A percentile compares a stretch with the other conserved stretches of the same genome.
Conservation (phyloP, 805 yeast genomes). For the Candida qinlingensis region DNA sequence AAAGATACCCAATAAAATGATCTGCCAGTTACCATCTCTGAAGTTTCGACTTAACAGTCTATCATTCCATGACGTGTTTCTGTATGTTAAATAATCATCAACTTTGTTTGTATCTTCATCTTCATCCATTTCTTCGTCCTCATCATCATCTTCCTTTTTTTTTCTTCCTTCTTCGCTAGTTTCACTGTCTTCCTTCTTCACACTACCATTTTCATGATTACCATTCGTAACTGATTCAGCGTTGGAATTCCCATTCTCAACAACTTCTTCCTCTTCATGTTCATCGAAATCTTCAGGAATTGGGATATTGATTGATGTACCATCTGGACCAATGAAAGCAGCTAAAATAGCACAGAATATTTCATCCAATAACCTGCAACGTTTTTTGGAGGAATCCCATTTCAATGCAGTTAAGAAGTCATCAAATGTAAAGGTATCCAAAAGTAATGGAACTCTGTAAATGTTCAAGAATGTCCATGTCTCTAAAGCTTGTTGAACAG, state of each 20-base stretch:
- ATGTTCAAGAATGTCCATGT: conserved; percentile 73
- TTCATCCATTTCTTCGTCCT: conserved; percentile 8
- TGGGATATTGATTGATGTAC: conserved; percentile 30
- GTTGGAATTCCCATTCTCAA: conserved; percentile 12
- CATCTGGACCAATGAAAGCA: conserved; percentile 43
- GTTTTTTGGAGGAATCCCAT: conserved; percentile 42
- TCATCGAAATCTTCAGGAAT: conserved; percentile 24
- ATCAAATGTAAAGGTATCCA: conserved; percentile 79
- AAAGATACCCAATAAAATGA: conserved; percentile 68
- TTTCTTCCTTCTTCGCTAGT: conserved; percentile 5
- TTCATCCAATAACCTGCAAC: conserved; percentile 55
- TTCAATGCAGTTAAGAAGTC: conserved; percentile 51
- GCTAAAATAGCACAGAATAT: conserved; percentile 62
- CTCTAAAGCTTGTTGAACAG: conserved; percentile 46
- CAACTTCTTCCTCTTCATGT: conserved; percentile 19
- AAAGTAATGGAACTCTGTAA: conserved; percentile 53
- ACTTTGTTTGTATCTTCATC: conserved; percentile 21
- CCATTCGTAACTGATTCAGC: conserved; percentile 10
- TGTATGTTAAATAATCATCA: conserved; percentile 43
- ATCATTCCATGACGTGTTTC: conserved; percentile 71
- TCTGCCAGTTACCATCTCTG: conserved; percentile 83
- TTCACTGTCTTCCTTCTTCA: conserved; percentile 14
- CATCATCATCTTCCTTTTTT: conserved; percentile 23
- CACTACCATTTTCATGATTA: conserved; percentile 17
- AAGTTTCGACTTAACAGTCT: conserved; percentile 69